Base-by-base conservation (phyloP, 495 filamentous ascomycete genomes). In the Podospora fimiseda region DNA sequence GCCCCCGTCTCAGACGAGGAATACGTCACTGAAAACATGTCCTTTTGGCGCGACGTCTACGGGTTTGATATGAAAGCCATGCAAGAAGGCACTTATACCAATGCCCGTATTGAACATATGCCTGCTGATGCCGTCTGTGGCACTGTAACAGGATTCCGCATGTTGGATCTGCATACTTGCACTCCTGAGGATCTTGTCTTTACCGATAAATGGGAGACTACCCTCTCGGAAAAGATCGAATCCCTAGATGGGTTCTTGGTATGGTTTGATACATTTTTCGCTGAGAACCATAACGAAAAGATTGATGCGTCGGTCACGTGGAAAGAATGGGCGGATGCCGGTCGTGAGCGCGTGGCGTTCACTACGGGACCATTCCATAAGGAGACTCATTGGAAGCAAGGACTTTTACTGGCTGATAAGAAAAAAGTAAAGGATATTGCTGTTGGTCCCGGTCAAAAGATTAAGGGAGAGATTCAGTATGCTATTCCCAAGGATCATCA, bases 1-100 rank as follows among this genome's bases (percentile, higher is more conserved):
- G 89, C 90, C 15, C 91, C 85, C 24, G 87, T 95, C 42, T 82
- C 90, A 52, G 90, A 95, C 66, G 83, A 84, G 41, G 87, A 90
- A 41, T 95, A 91, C 75, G 84, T 94, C 67, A 81, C 90, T 51
- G 90, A 96, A 63, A 90, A 92, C 73, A 86, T 95, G 56, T 75
- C 79, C 61, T 96, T 94, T 78, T 99, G 93, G 93, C 87, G 94
- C 66, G 94, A 96, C 57, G 91, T 99, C 11, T 99, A 96, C 70
- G 93, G 93, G 50, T 99, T 99, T 70, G 84, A 99, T 74, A 96
- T 93, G 76, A 84, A 82, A 54, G 89, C 90, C 18, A 88, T 98
- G 79, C 87, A 89, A 69, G 71, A 81, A 52, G 88, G 83, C 46
- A 90, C 90, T 52, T 81, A 93, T 62, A 86, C 85, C 44, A 90